phyloP scores from a whole-genome alignment of 1,284 basidiomycete genomes.

The Leccinum subspadiceum region DNA sequence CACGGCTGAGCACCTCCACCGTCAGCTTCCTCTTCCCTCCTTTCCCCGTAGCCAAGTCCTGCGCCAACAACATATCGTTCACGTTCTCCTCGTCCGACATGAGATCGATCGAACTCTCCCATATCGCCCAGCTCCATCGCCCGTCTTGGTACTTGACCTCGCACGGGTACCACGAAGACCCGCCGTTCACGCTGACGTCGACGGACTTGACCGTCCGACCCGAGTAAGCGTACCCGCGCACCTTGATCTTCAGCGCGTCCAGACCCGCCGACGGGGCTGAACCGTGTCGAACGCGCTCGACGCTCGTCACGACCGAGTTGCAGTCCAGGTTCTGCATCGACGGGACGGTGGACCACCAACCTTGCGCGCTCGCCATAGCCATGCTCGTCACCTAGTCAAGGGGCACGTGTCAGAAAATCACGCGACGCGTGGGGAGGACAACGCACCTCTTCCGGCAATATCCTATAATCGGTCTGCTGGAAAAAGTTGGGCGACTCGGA shows the following conservation, averaged over 20 bases:
- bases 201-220: conserved; percentile 46
- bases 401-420: background rate
- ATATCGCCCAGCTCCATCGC: conserved; percentile 69
- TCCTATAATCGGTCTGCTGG: conserved; percentile 65
- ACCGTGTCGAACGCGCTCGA: conserved; percentile 28
- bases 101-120: conserved; percentile 49
- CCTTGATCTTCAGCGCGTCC: conserved; percentile 35
- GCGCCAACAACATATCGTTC: conserved; percentile 2
- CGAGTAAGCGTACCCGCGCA: conserved; percentile 62
- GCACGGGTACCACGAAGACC: conserved; percentile 49
- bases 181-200: conserved; percentile 53
- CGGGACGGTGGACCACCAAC: conserved; percentile 48
- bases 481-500: conserved; percentile 65
- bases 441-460: conserved; percentile 46
- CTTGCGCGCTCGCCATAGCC: conserved; percentile 40
- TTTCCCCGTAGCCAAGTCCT: conserved; percentile 18
- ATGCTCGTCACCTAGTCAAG: conserved; percentile 46
- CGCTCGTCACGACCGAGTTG: conserved; percentile 58
- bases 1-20: conserved; percentile 35
- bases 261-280: conserved; percentile 17
- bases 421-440: background rate
- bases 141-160: conserved; percentile 60
- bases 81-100: conserved; percentile 23
- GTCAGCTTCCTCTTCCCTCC: conserved; percentile 15
- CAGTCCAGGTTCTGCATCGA: conserved; percentile 59